These are phyloP conservation scores for Radiomyces spectabilis DNA, from an alignment of 192 early-diverging fungal species.

Conservation along the genomic window DNA sequence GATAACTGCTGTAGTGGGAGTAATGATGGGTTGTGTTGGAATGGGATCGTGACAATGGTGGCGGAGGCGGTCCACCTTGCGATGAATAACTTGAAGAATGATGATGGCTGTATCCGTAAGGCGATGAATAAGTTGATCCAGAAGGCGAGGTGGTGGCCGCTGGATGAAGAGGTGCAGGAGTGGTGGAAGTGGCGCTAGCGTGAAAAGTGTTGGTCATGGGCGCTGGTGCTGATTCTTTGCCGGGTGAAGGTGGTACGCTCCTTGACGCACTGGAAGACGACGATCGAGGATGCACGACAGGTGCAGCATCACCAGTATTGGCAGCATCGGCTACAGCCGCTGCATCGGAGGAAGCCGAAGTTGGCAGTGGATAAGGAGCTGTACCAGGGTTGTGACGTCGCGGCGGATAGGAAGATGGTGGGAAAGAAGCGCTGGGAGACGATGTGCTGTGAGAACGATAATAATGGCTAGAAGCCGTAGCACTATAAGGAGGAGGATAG, in stretches of 20 bases:
- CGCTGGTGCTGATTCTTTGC: too few relatives aligned
- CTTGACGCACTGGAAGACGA: too few relatives aligned
- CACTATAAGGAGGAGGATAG: neutral
- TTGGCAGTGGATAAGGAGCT: neutral
- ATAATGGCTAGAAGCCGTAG: neutral
- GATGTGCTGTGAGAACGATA: neutral
- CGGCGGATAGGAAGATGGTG: conserved; percentile 4
- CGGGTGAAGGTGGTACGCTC: too few relatives aligned
- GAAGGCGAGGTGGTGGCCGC: neutral
- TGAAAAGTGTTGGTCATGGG: too few relatives aligned
- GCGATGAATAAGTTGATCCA: neutral
- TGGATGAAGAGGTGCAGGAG: too few relatives aligned
- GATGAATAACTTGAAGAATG: neutral
- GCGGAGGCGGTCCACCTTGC: neutral
- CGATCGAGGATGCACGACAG: too few relatives aligned
- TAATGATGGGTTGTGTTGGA: too few relatives aligned
- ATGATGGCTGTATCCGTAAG: neutral
- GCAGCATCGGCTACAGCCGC: too few relatives aligned
- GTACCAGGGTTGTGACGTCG: neutral
- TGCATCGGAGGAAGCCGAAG: neutral
- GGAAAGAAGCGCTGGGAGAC: neutral
- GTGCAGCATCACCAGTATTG: too few relatives aligned
- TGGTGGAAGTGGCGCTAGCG: too few relatives aligned
- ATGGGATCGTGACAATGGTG: conserved; percentile 2
- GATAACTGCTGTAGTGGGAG: conserved; percentile 8